These are phyloP conservation scores for Rhodocollybia butyracea DNA, from an alignment of 768 basidiomycete genomes.

Conservation along the genomic window DNA sequence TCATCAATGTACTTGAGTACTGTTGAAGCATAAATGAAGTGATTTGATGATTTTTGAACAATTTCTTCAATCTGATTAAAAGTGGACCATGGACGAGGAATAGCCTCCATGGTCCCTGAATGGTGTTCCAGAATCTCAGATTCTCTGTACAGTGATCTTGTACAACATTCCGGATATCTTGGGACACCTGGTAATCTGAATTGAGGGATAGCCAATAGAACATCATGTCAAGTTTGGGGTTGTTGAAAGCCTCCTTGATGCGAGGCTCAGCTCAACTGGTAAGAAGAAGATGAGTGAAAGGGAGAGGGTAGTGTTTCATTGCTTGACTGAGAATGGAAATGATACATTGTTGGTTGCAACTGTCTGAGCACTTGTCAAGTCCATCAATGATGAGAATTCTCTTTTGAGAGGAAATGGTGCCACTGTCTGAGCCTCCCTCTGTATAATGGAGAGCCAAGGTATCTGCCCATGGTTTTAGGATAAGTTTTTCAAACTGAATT, in stretches of 20 bases:
- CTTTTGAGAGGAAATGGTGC: too few species aligned
- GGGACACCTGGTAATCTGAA: neutral
- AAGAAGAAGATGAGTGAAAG: neutral
- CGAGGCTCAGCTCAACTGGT: neutral
- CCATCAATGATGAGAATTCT: neutral
- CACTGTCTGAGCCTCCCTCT: too few species aligned
- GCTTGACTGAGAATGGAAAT: neutral
- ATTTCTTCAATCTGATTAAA: too few species aligned
- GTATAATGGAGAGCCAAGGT: neutral
- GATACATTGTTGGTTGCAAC: neutral
- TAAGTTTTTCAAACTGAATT: neutral
- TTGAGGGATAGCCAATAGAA: neutral
- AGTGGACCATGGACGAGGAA: too few species aligned
- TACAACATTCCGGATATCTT: neutral
- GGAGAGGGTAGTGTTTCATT: neutral
- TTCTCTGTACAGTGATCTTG: neutral
- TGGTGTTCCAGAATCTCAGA: neutral
- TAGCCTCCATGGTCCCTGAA: neutral
- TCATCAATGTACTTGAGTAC: too few species aligned
- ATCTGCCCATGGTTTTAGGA: neutral
- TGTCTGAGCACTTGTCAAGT: neutral
- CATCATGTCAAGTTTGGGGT: neutral
- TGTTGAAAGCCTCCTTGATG: neutral
- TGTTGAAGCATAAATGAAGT: too few species aligned
- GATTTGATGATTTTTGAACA: too few species aligned